Base-by-base conservation (phyloP, 805 yeast species). In the Candida parachauliodes region DNA sequence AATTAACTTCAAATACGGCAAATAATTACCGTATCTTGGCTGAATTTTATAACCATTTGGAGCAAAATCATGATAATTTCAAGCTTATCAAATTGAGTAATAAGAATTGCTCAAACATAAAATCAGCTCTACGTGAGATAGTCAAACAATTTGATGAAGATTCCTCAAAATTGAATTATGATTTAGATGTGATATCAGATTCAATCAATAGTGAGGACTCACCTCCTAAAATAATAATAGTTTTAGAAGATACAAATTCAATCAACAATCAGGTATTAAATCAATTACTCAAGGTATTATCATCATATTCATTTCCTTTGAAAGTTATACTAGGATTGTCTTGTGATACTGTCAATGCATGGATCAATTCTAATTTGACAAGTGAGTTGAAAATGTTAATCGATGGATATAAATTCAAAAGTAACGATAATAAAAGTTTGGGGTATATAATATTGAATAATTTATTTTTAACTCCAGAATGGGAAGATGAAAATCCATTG, bases 201-300 rank as follows among this genome's bases (percentile, higher is more conserved):
- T 21, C 24, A 10, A 21, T 21, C 9, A 21, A 30, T 10, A 12
- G n/a, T 8, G 11, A 5, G 3, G 31, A 28, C 8, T 22, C 19
- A 8, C 14, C 18, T 8, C 4, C 23, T n/a, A 30, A 12, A n/a
- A 16, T 20, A 8, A n/a, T 39, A 46, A 8, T 67, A 6, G 48
- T 65, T 11, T 36, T 67, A n/a, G 68, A 65, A 42, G 72, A 68
- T 41, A 49, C 65, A 19, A 62, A 61, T 39, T 54, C 68, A 5
- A 50, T 65, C 12, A 54, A 49, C 36, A 50, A 52, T 32, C 68
- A 62, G 31, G 57, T 59, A 2, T 37, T 66, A 12, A 65, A 66
- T 45, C 70, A 59, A 37, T 44, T 67, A 24, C 21, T 68, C 10
- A 60, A 59, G 37, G 43, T 60, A 7, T 39, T 66, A 14, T 52